phyloP scores from a whole-genome alignment of 1,284 basidiomycete genomes.

The Rhodotorula sp. region DNA sequence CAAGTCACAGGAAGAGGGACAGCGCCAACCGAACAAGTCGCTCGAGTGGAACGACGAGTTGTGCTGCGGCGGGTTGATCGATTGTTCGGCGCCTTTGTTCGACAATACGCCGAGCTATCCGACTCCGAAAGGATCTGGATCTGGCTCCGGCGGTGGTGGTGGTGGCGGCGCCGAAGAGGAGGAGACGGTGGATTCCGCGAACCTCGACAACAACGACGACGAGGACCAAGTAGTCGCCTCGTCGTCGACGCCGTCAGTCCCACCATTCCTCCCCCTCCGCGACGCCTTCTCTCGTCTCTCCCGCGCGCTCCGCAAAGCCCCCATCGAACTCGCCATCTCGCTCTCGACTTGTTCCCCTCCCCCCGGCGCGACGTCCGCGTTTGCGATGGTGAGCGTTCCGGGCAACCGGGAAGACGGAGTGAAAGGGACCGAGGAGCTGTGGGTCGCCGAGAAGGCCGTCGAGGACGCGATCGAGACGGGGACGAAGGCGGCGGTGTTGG shows the following conservation, averaged over 20 bases:
- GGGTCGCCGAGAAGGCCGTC: background rate
- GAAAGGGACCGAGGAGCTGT: background rate
- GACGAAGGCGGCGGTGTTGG: too few species aligned
- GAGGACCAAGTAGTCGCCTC: background rate
- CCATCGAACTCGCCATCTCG: slow-evolving; percentile 3
- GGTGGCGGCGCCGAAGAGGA: background rate
- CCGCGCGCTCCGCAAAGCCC: background rate
- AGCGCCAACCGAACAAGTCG: background rate
- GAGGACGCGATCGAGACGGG: background rate
- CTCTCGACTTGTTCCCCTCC: background rate
- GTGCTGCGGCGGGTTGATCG: slow-evolving; percentile 17
- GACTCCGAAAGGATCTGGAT: background rate
- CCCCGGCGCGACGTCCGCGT: background rate
- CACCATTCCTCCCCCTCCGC: background rate
- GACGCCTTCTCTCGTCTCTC: background rate
- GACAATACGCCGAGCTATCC: slow-evolving; percentile 15
- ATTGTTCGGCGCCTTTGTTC: slow-evolving; percentile 8
- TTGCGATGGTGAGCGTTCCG: background rate
- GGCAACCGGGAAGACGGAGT: background rate
- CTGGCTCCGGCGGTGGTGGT: too few species aligned
- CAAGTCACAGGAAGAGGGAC: background rate
- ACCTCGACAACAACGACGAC: too few species aligned
- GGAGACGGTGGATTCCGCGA: too few species aligned
- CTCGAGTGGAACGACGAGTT: slow-evolving; percentile 1
- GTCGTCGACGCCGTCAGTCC: background rate